These are phyloP conservation scores for Marchantia paleacea DNA, from an alignment of 225 moss, liverwort and hornwort genomes.

Conservation along the genomic window DNA sequence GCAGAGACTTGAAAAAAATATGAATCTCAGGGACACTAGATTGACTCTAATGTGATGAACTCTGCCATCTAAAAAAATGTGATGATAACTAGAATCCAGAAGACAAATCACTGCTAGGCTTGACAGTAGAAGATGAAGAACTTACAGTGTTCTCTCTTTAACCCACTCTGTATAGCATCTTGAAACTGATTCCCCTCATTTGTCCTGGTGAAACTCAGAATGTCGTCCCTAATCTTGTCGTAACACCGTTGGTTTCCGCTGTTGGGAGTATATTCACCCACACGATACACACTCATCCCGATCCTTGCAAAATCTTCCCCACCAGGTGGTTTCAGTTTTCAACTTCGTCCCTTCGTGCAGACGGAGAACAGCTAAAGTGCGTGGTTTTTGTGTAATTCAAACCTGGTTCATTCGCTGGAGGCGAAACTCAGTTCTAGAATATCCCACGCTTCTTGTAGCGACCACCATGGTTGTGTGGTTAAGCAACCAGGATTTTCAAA, in stretches of 20 bases:
- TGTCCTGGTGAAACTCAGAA: neutral
- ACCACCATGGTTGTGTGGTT: neutral
- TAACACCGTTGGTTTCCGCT: neutral
- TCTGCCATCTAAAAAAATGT: neutral
- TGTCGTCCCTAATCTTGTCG: neutral
- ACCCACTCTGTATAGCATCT: neutral
- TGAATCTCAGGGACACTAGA: neutral
- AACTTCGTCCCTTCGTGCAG: neutral
- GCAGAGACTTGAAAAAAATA: too few relatives aligned
- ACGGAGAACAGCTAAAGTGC: neutral
- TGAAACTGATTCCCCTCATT: neutral
- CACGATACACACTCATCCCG: neutral
- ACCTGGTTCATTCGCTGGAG: neutral
- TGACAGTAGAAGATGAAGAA: neutral
- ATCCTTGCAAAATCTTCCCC: neutral
- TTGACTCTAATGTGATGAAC: neutral
- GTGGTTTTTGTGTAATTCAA: neutral
- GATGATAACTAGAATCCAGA: neutral
- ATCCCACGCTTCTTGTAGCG: neutral
- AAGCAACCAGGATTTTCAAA: neutral
- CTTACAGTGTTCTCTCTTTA: neutral
- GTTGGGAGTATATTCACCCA: neutral
- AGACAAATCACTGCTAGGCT: neutral
- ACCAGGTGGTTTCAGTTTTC: neutral
- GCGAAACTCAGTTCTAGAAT: neutral